Evolutionary conservation across 768 basidiomycete species (phyloP).

Genomic region (Boletus rufocinnamomeus): DNA sequence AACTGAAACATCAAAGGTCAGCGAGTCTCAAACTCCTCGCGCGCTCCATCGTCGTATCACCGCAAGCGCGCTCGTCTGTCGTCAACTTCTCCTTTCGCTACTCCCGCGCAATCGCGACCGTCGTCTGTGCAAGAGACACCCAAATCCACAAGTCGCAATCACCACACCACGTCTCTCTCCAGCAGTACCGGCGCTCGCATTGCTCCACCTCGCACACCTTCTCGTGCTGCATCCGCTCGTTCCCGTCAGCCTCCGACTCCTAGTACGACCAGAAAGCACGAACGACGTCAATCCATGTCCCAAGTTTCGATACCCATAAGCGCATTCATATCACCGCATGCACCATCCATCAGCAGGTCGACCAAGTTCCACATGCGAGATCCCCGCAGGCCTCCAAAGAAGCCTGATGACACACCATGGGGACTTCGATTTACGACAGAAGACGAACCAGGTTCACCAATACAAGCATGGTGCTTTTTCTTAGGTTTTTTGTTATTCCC

Average conservation of each 20-base stretch:
- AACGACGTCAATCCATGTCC: constrained; percentile 56
- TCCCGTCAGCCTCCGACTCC: constrained; percentile 33
- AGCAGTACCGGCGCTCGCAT: constrained; percentile 36
- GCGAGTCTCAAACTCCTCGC: constrained; percentile 53
- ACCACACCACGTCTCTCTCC: constrained; percentile 36
- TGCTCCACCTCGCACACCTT: constrained; percentile 35
- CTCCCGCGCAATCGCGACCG: constrained; percentile 35
- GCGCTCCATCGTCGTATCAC: constrained; percentile 72
- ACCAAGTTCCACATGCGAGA: constrained; percentile 79
- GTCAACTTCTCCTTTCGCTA: constrained; percentile 36
- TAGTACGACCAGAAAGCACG: constrained; percentile 30
- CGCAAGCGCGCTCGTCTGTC: constrained; percentile 71
- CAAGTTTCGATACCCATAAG: constrained; percentile 79
- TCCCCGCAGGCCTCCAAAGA: constrained; percentile 63
- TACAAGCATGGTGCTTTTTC: constrained; percentile 80
- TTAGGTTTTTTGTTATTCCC: constrained; percentile 63
- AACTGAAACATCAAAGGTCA: constrained; percentile 43
- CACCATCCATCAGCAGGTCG: constrained; percentile 64
- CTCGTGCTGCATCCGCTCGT: constrained; percentile 40
- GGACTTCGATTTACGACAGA: constrained; percentile 55
- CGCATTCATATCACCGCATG: constrained; percentile 75
- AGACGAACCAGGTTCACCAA: constrained; percentile 50
- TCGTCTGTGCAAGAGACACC: constrained; percentile 32
- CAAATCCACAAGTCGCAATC: constrained; percentile 16
- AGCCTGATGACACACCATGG: constrained; percentile 62